Evolutionary conservation across 2,329 filamentous ascomycete genomes (phyloP), one percentile per base, ranked within the genome.

Genomic region (Blastomyces gilchristii): DNA sequence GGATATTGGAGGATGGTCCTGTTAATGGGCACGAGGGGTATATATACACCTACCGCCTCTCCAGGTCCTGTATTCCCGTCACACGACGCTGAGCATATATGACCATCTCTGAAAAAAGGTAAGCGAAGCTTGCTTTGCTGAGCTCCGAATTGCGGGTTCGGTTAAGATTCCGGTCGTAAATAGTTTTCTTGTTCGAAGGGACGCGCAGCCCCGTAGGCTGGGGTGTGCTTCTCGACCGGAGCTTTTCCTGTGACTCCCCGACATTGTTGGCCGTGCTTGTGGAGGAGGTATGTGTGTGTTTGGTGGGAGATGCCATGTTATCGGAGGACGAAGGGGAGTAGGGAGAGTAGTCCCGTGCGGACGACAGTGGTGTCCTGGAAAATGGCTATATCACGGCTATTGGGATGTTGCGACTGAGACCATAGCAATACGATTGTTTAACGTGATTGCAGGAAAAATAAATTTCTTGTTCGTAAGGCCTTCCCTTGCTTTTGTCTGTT

Each of bases 21-120:
- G 7, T 49, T 49, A 1, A 16, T 31, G 25, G 14, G 11, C 3
- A 43, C 7, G 11, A 41, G 18, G 22, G 25, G 2, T 22, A 16
- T 3, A 41, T 58, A 52, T 50, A 37, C 16, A 31, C 57, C 31
- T 77, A 95, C 91, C 89, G 83, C 78, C 92, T 90, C 75, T 99
- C 94, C 22, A 99, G 81, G 76, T 97, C 94, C 71, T 93, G 88
- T 64, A 99, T 96, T 7, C 91, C 92, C 68, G 89, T 94, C 62
- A 97, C 93, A 66, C 90, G 83, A 71, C 87, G 84, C 75, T 97
- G 94, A 69, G 94, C 93, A 76, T 97, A 97, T 71, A 86, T 87
- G 59, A 99, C 92, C 89, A 97, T 96, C 80, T 97, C 93, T 65
- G 88, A 87, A 74, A 99, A 97, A 64, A 99, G 82, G 76, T 96